phyloP scores from a whole-genome alignment of 306 rosid genomes.

The Vicia villosa region DNA sequence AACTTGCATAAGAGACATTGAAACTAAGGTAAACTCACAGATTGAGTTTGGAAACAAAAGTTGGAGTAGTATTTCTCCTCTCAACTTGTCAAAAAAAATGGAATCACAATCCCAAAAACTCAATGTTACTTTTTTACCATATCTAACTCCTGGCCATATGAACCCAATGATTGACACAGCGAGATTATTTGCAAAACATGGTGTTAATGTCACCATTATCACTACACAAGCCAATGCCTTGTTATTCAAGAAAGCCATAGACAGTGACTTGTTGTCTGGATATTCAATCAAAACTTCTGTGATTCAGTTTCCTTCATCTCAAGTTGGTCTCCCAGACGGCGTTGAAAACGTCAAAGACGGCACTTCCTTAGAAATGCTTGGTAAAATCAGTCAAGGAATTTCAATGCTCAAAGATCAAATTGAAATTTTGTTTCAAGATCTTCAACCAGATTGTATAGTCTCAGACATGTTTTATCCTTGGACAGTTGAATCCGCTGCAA shows the following conservation, averaged over 20 bases:
- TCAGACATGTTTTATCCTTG: conserved; percentile 38
- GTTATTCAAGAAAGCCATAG: conserved; percentile 36
- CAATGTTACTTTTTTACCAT: conserved; percentile 32
- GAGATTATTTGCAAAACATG: conserved; percentile 42
- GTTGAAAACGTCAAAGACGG: conserved; percentile 28
- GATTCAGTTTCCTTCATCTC: conserved; percentile 34
- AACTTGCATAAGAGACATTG: conserved; percentile 43
- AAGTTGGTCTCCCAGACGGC: conserved; percentile 38
- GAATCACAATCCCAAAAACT: conserved; percentile 17
- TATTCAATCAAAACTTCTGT: conserved; percentile 23
- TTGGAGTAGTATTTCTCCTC: conserved; percentile 29
- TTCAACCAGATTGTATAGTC: conserved; percentile 34
- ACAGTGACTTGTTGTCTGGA: conserved; percentile 23
- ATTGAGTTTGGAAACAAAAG: conserved; percentile 52
- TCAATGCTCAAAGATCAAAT: conserved; percentile 29
- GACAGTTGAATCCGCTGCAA: conserved; percentile 42
- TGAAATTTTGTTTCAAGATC: conserved; percentile 30
- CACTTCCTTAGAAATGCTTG: conserved; percentile 20
- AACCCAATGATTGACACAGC: conserved; percentile 41
- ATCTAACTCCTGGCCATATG: conserved; percentile 41
- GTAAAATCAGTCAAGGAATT: conserved; percentile 24
- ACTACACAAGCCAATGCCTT: conserved; percentile 42
- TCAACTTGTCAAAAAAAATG: background rate
- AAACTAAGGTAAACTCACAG: conserved; percentile 17
- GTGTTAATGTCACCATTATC: conserved; percentile 36